phyloP scores from a whole-genome alignment of 2,329 filamentous ascomycete genomes.

The Waltergamsia citrina region DNA sequence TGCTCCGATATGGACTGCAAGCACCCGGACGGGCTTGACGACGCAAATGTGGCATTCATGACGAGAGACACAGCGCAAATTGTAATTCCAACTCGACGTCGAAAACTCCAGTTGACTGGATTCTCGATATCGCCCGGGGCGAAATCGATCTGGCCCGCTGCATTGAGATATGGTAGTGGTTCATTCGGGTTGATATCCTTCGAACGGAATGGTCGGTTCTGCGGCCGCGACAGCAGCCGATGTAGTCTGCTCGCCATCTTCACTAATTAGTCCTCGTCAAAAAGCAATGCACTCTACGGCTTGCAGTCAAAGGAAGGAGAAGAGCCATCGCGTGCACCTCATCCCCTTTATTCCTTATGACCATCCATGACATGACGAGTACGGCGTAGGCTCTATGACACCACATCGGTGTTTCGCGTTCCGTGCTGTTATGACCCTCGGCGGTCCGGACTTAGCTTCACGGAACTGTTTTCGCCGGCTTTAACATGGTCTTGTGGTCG shows the following conservation, averaged over 20 bases:
- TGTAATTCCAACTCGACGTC: slow-evolving; percentile 30
- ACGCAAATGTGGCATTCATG: slow-evolving; percentile 45
- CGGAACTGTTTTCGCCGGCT: too few relatives aligned
- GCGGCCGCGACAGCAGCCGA: slow-evolving; percentile 1
- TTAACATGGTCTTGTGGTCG: too few relatives aligned
- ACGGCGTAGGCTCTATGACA: too few relatives aligned
- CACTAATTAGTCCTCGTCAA: background rate
- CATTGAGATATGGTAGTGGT: slow-evolving; percentile 4
- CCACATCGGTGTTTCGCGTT: too few relatives aligned
- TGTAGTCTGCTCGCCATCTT: background rate
- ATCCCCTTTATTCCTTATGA: too few relatives aligned
- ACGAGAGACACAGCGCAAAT: slow-evolving; percentile 33
- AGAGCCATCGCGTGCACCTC: too few relatives aligned
- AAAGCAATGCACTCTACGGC: background rate
- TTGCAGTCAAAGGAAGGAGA: too few relatives aligned
- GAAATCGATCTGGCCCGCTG: slow-evolving; percentile 24
- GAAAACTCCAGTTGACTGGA: slow-evolving; percentile 34
- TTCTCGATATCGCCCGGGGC: slow-evolving; percentile 38
- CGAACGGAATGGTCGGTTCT: slow-evolving; percentile 2
- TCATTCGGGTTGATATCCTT: background rate
- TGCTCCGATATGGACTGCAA: slow-evolving; percentile 15
- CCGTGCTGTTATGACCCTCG: too few relatives aligned
- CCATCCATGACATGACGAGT: too few relatives aligned
- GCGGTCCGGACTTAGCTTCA: too few relatives aligned
- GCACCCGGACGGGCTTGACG: slow-evolving; percentile 21